phyloP scores from a whole-genome alignment of 1,139 yeast species.

The Blastobotrys petasosporus region DNA sequence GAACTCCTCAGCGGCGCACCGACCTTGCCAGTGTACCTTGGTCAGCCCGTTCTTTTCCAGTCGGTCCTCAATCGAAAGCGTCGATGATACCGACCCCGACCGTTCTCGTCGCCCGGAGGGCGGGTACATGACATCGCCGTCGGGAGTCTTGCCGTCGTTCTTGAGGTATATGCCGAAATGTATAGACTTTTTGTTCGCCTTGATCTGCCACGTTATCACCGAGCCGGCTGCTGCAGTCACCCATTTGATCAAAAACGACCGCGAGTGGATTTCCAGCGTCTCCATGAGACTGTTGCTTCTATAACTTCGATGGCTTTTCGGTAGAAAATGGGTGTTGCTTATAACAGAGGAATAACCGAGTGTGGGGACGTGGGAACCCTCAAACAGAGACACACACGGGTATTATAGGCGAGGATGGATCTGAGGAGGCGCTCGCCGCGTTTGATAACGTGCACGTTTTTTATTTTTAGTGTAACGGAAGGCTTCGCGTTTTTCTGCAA shows the following conservation, averaged over 20 bases:
- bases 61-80: slow-evolving; percentile 27
- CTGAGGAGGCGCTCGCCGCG: too few relatives aligned
- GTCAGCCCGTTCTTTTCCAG: slow-evolving; percentile 32
- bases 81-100: slow-evolving; percentile 9
- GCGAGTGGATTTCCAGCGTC: slow-evolving; percentile 81
- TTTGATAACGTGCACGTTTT: too few relatives aligned
- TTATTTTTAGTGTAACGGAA: too few relatives aligned
- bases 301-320: too few relatives aligned
- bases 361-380: too few relatives aligned
- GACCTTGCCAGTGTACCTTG: slow-evolving; percentile 33
- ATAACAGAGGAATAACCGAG: too few relatives aligned
- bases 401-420: too few relatives aligned
- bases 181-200: slow-evolving; percentile 79
- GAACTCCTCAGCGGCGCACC: slow-evolving; percentile 33
- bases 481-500: too few relatives aligned
- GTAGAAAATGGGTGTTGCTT: too few relatives aligned
- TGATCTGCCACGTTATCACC: slow-evolving; percentile 69
- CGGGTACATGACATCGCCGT: neutral
- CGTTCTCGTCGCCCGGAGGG: slow-evolving; percentile 3
- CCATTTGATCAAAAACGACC: slow-evolving; percentile 89
- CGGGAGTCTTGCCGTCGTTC: slow-evolving; percentile 5
- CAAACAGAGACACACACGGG: too few relatives aligned
- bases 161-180: slow-evolving; percentile 53
- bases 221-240: slow-evolving; percentile 66
- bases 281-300: slow-evolving; percentile 47